These are phyloP conservation scores for Malus sylvestris DNA, from an alignment of 306 rosid genomes.

Conservation along the genomic window DNA sequence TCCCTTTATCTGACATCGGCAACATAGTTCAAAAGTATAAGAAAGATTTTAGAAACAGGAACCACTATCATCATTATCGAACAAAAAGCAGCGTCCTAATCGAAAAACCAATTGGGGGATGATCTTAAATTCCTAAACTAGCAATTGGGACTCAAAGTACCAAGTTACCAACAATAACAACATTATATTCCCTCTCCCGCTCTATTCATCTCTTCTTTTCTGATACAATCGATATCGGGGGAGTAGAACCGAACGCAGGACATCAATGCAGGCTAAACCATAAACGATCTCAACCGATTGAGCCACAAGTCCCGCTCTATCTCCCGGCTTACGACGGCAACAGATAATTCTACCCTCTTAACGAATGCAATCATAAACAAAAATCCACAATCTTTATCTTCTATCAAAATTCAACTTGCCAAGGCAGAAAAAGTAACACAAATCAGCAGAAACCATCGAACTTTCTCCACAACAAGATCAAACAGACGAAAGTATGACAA, in stretches of 20 bases:
- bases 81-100: neutral
- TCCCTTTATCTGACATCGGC: slow-evolving; percentile 55
- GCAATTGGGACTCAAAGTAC: too few species aligned
- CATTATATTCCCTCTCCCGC: neutral
- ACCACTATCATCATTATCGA: neutral
- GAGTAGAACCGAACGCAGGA: too few species aligned
- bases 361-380: neutral
- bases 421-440: neutral
- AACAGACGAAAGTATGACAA: neutral
- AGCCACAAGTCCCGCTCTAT: neutral
- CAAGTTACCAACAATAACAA: neutral
- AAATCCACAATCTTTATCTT: neutral
- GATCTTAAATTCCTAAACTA: neutral
- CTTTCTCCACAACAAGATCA: neutral
- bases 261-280: too few species aligned
- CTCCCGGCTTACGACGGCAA: neutral
- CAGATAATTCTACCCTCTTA: neutral
- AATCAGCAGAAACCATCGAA: neutral
- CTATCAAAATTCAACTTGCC: neutral
- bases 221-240: too few species aligned
- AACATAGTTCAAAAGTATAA: neutral
- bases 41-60: neutral
- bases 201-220: neutral
- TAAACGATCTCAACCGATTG: neutral
- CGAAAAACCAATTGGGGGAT: neutral